Conservation (phyloP, 805 yeast genomes). For the Kodamaea restingae region DNA sequence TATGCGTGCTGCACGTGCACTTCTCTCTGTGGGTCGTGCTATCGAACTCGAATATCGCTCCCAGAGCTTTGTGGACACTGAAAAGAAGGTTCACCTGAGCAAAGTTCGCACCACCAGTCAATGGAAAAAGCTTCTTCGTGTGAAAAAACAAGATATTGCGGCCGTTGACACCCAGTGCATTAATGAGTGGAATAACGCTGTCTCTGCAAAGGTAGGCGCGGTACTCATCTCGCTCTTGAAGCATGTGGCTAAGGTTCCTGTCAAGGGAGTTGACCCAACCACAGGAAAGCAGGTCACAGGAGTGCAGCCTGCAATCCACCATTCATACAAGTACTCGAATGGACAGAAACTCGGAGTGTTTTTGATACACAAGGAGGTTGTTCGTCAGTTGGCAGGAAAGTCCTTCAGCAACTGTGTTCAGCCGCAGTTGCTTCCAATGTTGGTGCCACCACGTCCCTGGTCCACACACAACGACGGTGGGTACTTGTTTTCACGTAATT, state of each 20-base stretch:
- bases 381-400: slow-evolving; percentile 63
- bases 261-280: slow-evolving; percentile 75
- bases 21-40: slow-evolving; percentile 75
- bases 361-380: slow-evolving; percentile 66
- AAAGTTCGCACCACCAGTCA: slow-evolving; percentile 44
- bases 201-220: slow-evolving; percentile 70
- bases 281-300: slow-evolving; percentile 66
- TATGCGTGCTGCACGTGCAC: slow-evolving; percentile 78
- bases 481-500: slow-evolving; percentile 59
- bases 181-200: slow-evolving; percentile 21
- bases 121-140: slow-evolving; percentile 42
- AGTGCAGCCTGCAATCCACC: slow-evolving; percentile 85
- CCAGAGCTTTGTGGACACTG: slow-evolving; percentile 56
- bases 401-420: slow-evolving; percentile 60
- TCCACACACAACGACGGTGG: slow-evolving; percentile 80
- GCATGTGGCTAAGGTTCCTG: slow-evolving; percentile 79
- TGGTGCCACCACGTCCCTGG: slow-evolving; percentile 90
- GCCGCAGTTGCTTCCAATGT: slow-evolving; percentile 91
- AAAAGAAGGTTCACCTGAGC: slow-evolving; percentile 45
- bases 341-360: slow-evolving; percentile 83
- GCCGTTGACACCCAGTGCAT: slow-evolving; percentile 10
- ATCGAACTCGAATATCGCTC: slow-evolving; percentile 81
- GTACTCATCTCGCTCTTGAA: slow-evolving; percentile 68
- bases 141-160: slow-evolving; percentile 10
- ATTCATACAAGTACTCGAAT: slow-evolving; percentile 73